Percentiles rank a stretch among this genome's conserved stretches.
These are phyloP conservation scores for Xanthoconium separans DNA, from an alignment of 1,284 basidiomycete species.

Conservation along the genomic window DNA sequence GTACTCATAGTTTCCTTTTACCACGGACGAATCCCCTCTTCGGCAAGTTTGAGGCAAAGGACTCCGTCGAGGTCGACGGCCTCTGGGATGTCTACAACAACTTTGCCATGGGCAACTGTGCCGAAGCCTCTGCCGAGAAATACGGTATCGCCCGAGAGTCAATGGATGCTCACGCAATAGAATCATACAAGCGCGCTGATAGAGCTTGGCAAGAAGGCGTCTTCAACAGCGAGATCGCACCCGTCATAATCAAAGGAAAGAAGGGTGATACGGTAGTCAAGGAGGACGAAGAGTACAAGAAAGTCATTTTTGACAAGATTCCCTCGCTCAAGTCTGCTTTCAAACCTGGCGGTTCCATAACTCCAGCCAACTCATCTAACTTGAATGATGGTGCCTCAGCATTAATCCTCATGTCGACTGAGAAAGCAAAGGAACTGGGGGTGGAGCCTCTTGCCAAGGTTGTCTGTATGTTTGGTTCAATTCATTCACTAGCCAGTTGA, in stretches of 20 bases:
- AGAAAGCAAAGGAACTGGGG: constrained; percentile 86
- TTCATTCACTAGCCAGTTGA: constrained; percentile 2
- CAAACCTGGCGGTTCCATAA: constrained; percentile 88
- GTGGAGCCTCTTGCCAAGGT: constrained; percentile 90
- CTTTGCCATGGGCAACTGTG: constrained; percentile 96
- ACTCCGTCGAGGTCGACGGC: constrained; percentile 91
- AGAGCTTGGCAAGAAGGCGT: constrained; percentile 86
- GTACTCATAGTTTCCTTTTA: constrained; percentile 75
- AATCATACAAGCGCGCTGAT: constrained; percentile 92
- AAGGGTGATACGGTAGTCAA: constrained; percentile 88
- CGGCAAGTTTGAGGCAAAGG: constrained; percentile 85
- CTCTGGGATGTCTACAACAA: constrained; percentile 97
- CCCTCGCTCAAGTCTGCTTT: constrained; percentile 86
- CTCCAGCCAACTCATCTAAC: constrained; percentile 94
- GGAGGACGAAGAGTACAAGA: constrained; percentile 99
- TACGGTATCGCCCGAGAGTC: constrained; percentile 82
- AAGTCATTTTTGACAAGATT: constrained; percentile 91
- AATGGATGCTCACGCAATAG: constrained; percentile 88
- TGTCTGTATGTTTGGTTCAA: constrained; percentile 60
- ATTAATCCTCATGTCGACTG: constrained; percentile 89
- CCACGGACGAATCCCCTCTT: constrained; percentile 87
- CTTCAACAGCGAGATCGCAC: constrained; percentile 89
- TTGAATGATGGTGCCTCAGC: constrained; percentile 98
- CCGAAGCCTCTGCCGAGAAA: constrained; percentile 85
- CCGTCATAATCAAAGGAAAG: constrained; percentile 92